phyloP scores from a whole-genome alignment of 1,139 yeast species.

The Yamadazyma triangularis region DNA sequence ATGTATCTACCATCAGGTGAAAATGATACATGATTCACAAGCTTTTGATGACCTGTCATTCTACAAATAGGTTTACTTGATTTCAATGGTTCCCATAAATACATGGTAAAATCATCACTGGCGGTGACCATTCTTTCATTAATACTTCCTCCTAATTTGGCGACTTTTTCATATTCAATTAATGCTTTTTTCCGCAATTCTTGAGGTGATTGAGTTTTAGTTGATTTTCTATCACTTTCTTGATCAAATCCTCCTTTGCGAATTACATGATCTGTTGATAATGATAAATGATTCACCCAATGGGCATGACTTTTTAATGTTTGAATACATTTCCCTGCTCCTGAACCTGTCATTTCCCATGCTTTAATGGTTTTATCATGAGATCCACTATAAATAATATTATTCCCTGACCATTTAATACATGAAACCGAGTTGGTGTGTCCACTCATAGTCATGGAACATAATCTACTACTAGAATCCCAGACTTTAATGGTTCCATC shows the following conservation, averaged over 20 bases:
- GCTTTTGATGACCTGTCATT: conserved; percentile 96
- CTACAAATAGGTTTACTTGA: conserved; percentile 79
- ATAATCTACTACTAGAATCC: conserved; percentile 75
- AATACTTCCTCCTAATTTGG: conserved; percentile 61
- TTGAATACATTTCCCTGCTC: conserved; percentile 71
- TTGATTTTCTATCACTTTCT: conserved; percentile 17
- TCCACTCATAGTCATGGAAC: conserved; percentile 74
- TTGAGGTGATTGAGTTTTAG: conserved; percentile 18
- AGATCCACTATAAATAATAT: conserved; percentile 81
- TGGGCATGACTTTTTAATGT: conserved; percentile 89
- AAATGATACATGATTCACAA: conserved; percentile 92
- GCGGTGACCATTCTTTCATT: conserved; percentile 91
- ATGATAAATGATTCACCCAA: conserved; percentile 93
- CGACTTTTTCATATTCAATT: conserved; percentile 69
- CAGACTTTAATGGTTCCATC: conserved; percentile 89
- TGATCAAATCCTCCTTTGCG: conserved; percentile 55
- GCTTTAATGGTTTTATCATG: conserved; percentile 93
- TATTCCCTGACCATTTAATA: conserved; percentile 94
- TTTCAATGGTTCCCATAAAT: conserved; percentile 88
- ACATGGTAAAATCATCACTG: conserved; percentile 97
- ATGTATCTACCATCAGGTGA: conserved; percentile 93
- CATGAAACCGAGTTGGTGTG: conserved; percentile 89
- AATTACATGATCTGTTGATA: conserved; percentile 85
- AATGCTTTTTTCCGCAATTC: conserved; percentile 34
- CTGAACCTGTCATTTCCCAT: conserved; percentile 74